A percentile compares a stretch with the other conserved stretches of the same genome.
phyloP scores from a whole-genome alignment of 2,329 filamentous ascomycete species.

The Claviceps sorghi region DNA sequence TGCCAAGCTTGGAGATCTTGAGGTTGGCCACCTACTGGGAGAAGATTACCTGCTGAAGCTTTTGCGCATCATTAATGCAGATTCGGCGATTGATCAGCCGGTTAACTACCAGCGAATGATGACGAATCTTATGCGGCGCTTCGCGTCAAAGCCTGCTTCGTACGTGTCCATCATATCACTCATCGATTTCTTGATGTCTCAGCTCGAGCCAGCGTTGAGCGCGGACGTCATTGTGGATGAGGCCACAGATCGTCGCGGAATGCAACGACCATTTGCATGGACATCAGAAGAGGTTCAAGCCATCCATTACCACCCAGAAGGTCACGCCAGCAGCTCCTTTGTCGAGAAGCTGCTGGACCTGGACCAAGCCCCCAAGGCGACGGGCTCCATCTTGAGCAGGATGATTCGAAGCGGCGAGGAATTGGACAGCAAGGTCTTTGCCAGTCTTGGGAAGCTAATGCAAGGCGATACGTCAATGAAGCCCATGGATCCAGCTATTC shows the following conservation, averaged over 20 bases:
- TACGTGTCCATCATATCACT: conserved; percentile 40
- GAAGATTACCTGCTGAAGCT: conserved; percentile 44
- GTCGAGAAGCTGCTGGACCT: conserved; percentile 51
- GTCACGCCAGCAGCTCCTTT: conserved; percentile 32
- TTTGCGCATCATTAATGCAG: conserved; percentile 46
- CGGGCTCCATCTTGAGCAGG: conserved; percentile 40
- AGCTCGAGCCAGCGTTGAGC: conserved; percentile 25
- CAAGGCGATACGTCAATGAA: conserved; percentile 27
- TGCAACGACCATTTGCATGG: conserved; percentile 26
- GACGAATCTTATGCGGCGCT: conserved; percentile 34
- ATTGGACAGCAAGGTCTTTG: conserved; percentile 37
- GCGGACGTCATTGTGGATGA: conserved; percentile 23
- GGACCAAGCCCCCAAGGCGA: conserved; percentile 38
- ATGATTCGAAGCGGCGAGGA: conserved; percentile 38
- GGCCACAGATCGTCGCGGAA: conserved; percentile 23
- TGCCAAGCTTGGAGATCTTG: conserved; percentile 42
- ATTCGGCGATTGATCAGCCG: conserved; percentile 35
- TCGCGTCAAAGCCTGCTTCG: conserved; percentile 33
- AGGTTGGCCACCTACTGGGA: conserved; percentile 45
- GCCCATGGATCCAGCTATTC: conserved; percentile 40
- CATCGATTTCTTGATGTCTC: conserved; percentile 28
- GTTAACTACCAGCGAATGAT: conserved; percentile 41
- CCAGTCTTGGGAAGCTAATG: conserved; percentile 39
- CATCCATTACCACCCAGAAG: conserved; percentile 25
- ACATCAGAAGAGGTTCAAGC: conserved; percentile 30